A percentile compares a stretch with the other conserved stretches of the same genome.
phyloP scores from a whole-genome alignment of 768 basidiomycete genomes.

The Epithele typhae region DNA sequence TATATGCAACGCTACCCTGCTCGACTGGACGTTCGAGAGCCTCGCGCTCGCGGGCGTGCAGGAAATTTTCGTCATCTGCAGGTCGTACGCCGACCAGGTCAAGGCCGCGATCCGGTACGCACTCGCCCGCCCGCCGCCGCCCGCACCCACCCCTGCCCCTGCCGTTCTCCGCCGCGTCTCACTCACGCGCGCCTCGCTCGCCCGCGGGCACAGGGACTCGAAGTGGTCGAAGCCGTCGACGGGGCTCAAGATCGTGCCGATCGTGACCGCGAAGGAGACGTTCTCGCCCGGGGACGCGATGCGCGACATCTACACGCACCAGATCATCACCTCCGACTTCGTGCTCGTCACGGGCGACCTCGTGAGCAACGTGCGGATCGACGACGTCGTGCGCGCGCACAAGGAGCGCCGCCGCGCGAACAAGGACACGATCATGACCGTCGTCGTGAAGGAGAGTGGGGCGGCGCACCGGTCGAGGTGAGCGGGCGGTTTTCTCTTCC shows the following conservation, averaged over 20 bases:
- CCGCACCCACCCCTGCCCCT: background rate
- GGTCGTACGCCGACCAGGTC: constrained; percentile 84
- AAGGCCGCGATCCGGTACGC: constrained; percentile 80
- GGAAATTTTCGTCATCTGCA: constrained; percentile 93
- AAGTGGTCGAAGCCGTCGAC: constrained; percentile 81
- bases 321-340: constrained; percentile 87
- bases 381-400: constrained; percentile 85
- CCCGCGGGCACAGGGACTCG: constrained; percentile 50
- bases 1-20: constrained; percentile 86
- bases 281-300: constrained; percentile 89
- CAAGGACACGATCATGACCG: constrained; percentile 95
- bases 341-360: constrained; percentile 89
- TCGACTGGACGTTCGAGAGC: constrained; percentile 97
- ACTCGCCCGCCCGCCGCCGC: too few species aligned
- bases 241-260: constrained; percentile 79
- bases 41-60: constrained; percentile 93
- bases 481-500: constrained; percentile 19
- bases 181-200: constrained; percentile 2
- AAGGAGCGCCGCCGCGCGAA: constrained; percentile 82
- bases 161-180: background rate
- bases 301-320: constrained; percentile 90
- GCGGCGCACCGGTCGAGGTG: constrained; percentile 70
- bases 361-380: constrained; percentile 89
- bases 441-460: constrained; percentile 83
- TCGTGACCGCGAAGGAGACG: constrained; percentile 81